Evolutionary conservation across 2,329 filamentous ascomycete species (phyloP).

Genomic region (Cyphellophora europaea): DNA sequence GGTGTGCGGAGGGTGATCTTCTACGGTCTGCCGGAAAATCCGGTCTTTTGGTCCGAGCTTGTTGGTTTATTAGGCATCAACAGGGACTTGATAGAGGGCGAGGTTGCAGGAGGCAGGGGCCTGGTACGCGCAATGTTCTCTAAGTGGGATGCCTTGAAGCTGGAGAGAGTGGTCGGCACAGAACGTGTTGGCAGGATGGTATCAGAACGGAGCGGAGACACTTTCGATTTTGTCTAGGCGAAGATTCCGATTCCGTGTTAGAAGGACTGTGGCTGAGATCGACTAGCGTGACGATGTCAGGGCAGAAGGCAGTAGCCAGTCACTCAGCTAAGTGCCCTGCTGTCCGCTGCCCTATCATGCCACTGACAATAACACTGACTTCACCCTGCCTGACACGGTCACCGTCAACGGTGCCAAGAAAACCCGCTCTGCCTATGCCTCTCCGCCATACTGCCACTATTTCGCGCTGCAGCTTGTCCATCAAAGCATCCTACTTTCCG

Average conservation of each 20-base stretch:
- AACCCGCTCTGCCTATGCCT: neutral
- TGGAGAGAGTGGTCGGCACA: constrained; percentile 80
- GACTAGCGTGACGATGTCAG: too few relatives aligned
- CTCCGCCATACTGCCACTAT: too few relatives aligned
- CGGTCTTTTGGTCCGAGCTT: constrained; percentile 39
- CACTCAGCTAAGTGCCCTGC: too few relatives aligned
- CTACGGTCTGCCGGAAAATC: constrained; percentile 86
- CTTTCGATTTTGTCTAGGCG: constrained; percentile 95
- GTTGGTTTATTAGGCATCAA: constrained; percentile 31
- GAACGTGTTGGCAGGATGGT: constrained; percentile 77
- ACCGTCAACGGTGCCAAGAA: neutral
- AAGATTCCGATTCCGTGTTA: too few relatives aligned
- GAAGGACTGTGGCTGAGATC: too few relatives aligned
- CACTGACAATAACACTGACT: too few relatives aligned
- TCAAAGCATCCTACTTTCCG: too few relatives aligned
- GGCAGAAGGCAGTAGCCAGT: too few relatives aligned
- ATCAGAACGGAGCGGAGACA: constrained; percentile 68
- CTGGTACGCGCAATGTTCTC: constrained; percentile 60
- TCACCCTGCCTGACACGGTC: too few relatives aligned
- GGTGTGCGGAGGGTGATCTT: constrained; percentile 80
- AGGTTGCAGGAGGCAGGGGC: constrained; percentile 47
- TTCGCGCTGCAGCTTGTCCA: too few relatives aligned
- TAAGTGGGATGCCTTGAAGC: constrained; percentile 77
- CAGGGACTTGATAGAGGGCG: constrained; percentile 43
- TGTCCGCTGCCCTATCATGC: too few relatives aligned